Evolutionary conservation across 306 rosid genomes (phyloP), one percentile per base, ranked within the genome.

Genomic region (Prunus dulcis): DNA sequence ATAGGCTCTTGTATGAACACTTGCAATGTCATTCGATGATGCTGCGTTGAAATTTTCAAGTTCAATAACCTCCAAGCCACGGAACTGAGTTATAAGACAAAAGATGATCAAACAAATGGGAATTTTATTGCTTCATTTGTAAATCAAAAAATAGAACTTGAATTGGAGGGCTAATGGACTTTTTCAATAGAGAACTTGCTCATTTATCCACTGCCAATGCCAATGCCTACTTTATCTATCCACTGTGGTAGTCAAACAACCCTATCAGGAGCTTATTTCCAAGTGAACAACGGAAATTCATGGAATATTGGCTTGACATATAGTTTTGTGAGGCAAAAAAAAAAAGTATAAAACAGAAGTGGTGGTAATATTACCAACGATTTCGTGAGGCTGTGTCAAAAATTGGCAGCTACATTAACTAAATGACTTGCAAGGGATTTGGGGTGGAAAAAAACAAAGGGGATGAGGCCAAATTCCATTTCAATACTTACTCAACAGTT

Each of bases 1-100:
- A 81, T 92, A 94, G 62, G 87, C 79, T 82, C 85, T 89, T 41
- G 96, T 76, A 80, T 94, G 98, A 86, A 94, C 95, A 55, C 93
- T 89, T 79, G 90, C 89, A 76, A 94, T 81, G 81, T 92, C 96
- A 77, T 94, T 95, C 9, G 89, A 72, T 7, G 89, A 85, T 66
- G 98, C 98, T 22, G 96, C 88, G 80, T 81, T 81, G 78, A 92
- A 89, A 79, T 80, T 62, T 68, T 83, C 81, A 78, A 94, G 93
- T 88, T 92, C 83, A 76, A 88, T 25, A 51, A 94, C 82, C 79
- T 89, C 89, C 3, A 91, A 81, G 82, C 97, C 89, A 63, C 89
- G 96, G 57, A 94, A 90, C 98, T 94, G 86, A 50, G 80, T 64
- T 70, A 85, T 32, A 64, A 58, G 62, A 69, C 20, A 78, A 76